phyloP scores from a whole-genome alignment of 805 yeast genomes.

The Priceomyces fermenticarens region DNA sequence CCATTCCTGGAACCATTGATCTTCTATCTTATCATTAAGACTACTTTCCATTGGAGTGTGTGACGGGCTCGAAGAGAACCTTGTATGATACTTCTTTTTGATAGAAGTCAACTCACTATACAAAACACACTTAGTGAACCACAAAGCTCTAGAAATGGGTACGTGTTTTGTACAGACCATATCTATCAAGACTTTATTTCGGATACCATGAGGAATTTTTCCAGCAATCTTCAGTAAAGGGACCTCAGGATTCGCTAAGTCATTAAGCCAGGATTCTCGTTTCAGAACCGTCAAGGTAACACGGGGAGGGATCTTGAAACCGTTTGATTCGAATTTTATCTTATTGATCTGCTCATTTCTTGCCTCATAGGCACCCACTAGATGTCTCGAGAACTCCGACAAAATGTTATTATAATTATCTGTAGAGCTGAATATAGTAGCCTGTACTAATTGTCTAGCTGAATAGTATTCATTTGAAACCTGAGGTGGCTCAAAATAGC shows the following conservation, averaged over 20 bases:
- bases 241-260: constrained; percentile 63
- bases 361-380: constrained; percentile 34
- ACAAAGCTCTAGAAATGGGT: constrained; percentile 78
- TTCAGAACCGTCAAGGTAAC: constrained; percentile 88
- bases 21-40: constrained; percentile 35
- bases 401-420: constrained; percentile 33
- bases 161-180: constrained; percentile 64
- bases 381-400: constrained; percentile 35
- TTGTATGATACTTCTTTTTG: constrained; percentile 27
- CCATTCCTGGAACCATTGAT: constrained; percentile 83
- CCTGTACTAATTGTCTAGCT: constrained; percentile 59
- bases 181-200: constrained; percentile 70
- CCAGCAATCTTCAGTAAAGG: constrained; percentile 68
- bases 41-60: constrained; percentile 5
- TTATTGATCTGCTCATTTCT: constrained; percentile 41
- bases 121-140: constrained; percentile 88
- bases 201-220: constrained; percentile 87
- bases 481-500: constrained; percentile 62
- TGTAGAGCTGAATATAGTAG: constrained; percentile 36
- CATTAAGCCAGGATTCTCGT: constrained; percentile 80
- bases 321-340: constrained; percentile 29
- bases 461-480: constrained; percentile 66
- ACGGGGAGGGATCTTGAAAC: constrained; percentile 78
- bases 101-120: constrained; percentile 58
- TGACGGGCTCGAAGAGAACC: constrained; percentile 6